Conservation (phyloP, 345 rosid species). For the Brassica juncea region DNA sequence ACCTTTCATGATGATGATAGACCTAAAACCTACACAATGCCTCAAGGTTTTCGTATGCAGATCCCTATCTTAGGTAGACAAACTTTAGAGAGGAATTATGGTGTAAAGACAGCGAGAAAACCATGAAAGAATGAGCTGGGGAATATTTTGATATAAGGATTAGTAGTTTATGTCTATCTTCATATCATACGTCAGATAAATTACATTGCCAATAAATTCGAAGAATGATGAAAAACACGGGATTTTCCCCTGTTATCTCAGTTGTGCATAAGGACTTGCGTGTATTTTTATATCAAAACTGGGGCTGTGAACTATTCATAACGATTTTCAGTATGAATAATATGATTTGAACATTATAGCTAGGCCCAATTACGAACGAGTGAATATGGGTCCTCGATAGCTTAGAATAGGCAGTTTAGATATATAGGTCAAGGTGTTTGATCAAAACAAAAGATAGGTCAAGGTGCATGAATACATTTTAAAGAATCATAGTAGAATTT, state of each 20-base stretch:
- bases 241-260: not conserved
- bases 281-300: not conserved
- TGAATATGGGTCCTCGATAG: not conserved
- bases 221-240: not conserved
- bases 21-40: constrained; percentile 28
- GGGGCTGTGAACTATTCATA: not conserved
- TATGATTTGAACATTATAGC: not conserved
- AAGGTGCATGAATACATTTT: not conserved
- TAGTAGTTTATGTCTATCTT: not conserved
- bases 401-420: not conserved
- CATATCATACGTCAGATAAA: not conserved
- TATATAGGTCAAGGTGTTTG: not conserved
- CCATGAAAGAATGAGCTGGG: not conserved
- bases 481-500: not conserved
- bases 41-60: constrained; percentile 14
- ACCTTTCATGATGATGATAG: constrained; percentile 17
- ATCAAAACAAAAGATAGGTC: not conserved
- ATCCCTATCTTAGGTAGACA: constrained; percentile 16
- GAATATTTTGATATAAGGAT: not conserved
- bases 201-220: not conserved
- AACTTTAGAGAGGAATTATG: not conserved
- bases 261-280: not conserved
- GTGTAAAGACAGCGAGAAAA: not conserved
- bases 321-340: not conserved
- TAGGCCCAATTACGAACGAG: not conserved